A percentile compares a stretch with the other conserved stretches of the same genome.
phyloP scores from a whole-genome alignment of 208 protist genomes.

The Phytomonas francai region DNA sequence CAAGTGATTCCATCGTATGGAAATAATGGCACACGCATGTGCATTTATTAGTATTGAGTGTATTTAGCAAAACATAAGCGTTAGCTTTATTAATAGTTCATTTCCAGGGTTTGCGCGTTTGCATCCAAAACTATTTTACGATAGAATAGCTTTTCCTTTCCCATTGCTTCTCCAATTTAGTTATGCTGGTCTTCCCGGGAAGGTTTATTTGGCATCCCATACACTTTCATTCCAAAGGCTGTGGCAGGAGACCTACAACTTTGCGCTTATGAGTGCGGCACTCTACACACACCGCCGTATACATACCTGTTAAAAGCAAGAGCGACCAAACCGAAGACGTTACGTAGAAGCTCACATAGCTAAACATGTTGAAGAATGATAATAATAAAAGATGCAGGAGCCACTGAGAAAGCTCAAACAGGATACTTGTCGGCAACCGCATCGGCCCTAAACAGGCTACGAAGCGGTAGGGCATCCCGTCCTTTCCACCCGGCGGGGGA shows the following conservation, averaged over 20 bases:
- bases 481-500: conserved; percentile 43
- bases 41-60: neutral
- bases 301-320: conserved; percentile 25
- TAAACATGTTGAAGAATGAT: conserved; percentile 27
- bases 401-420: conserved; percentile 48
- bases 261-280: conserved; percentile 38
- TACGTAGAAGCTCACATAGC: conserved; percentile 41
- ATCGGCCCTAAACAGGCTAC: conserved; percentile 33
- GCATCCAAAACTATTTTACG: neutral
- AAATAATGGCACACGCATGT: neutral
- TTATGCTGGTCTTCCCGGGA: neutral
- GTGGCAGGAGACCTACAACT: conserved; percentile 11
- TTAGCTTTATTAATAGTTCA: no score
- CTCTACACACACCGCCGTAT: conserved; percentile 41
- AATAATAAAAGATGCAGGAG: conserved; percentile 43
- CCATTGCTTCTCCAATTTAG: neutral
- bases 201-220: neutral
- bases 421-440: conserved; percentile 34
- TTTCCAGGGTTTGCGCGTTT: no score
- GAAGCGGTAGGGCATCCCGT: conserved; percentile 42
- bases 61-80: neutral
- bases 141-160: neutral
- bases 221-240: neutral
- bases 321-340: conserved; percentile 36
- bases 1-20: neutral